Evolutionary conservation across 768 basidiomycete species (phyloP).

Genomic region (Boletus eberwhitei): DNA sequence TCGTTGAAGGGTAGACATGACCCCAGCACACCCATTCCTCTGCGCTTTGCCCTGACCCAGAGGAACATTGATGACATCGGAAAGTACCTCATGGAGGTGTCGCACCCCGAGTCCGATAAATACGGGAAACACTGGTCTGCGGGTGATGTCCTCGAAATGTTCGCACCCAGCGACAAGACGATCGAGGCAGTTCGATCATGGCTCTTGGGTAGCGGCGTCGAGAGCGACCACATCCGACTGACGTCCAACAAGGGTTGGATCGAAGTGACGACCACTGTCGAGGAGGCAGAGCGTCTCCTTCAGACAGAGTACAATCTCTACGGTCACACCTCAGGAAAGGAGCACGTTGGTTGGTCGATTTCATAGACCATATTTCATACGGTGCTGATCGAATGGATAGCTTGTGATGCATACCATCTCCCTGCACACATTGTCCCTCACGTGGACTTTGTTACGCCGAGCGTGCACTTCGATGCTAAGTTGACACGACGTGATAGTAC

Average conservation of each 20-base stretch:
- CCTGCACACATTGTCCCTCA: conserved; percentile 31
- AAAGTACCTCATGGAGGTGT: conserved; percentile 31
- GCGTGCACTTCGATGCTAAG: conserved; percentile 32
- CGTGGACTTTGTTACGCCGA: conserved; percentile 33
- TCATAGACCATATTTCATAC: neutral
- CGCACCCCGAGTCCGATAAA: conserved; percentile 31
- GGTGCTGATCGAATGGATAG: conserved; percentile 12
- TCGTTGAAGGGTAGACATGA: conserved; percentile 35
- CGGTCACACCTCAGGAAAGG: conserved; percentile 25
- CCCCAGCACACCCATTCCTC: conserved; percentile 24
- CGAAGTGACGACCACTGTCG: conserved; percentile 27
- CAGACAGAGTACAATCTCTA: conserved; percentile 34
- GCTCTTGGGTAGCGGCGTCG: conserved; percentile 29
- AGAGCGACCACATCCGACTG: conserved; percentile 18
- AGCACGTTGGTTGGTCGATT: conserved; percentile 27
- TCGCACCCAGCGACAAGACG: conserved; percentile 27
- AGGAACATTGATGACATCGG: conserved; percentile 28
- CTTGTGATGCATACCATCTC: conserved; percentile 33
- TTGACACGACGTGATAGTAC: conserved; percentile 14
- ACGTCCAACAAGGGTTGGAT: conserved; percentile 25
- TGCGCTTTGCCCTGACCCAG: conserved; percentile 34
- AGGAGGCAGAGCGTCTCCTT: conserved; percentile 34
- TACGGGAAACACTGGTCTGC: conserved; percentile 35
- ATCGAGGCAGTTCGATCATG: conserved; percentile 27
- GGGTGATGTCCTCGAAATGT: conserved; percentile 24